These are phyloP conservation scores for Vitis rotundifolia DNA, from an alignment of 164 flowering plant genomes.

Conservation along the genomic window DNA sequence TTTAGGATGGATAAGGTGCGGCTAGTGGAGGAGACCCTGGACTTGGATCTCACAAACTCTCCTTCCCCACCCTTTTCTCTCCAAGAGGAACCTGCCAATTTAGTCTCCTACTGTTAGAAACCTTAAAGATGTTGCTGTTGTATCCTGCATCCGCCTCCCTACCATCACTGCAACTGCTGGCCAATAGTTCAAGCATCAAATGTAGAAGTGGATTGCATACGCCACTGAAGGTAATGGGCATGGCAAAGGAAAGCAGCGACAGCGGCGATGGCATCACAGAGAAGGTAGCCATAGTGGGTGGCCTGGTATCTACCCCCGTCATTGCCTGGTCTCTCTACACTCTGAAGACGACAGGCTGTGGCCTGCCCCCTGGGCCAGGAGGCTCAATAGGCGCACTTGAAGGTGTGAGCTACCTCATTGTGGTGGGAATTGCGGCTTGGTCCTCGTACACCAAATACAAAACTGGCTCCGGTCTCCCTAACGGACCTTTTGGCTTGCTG, in stretches of 20 bases:
- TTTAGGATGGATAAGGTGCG: too few species aligned
- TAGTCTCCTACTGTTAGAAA: constrained; percentile 2
- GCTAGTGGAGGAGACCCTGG: too few species aligned
- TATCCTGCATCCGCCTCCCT: constrained; percentile 18
- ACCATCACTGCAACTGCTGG: neutral
- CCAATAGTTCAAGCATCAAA: neutral
- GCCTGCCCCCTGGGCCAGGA: constrained; percentile 95
- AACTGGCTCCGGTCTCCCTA: constrained; percentile 87
- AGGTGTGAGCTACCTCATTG: constrained; percentile 83
- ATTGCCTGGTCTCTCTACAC: constrained; percentile 97
- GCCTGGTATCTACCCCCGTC: constrained; percentile 74
- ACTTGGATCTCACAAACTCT: too few species aligned
- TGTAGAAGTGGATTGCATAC: neutral
- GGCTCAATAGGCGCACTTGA: constrained; percentile 94
- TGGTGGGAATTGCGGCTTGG: constrained; percentile 77
- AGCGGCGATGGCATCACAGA: constrained; percentile 32
- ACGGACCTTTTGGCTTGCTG: constrained; percentile 81
- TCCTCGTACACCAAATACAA: constrained; percentile 79
- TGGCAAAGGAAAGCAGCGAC: constrained; percentile 52
- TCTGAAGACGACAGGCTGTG: constrained; percentile 92
- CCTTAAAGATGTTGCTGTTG: constrained; percentile 28
- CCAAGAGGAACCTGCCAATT: too few species aligned
- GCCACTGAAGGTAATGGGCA: constrained; percentile 29
- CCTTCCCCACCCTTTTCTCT: too few species aligned
- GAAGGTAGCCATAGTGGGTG: constrained; percentile 65